Base-by-base conservation (phyloP, 192 early-diverging fungal species). In the Pecoramyces ruminantium region DNA sequence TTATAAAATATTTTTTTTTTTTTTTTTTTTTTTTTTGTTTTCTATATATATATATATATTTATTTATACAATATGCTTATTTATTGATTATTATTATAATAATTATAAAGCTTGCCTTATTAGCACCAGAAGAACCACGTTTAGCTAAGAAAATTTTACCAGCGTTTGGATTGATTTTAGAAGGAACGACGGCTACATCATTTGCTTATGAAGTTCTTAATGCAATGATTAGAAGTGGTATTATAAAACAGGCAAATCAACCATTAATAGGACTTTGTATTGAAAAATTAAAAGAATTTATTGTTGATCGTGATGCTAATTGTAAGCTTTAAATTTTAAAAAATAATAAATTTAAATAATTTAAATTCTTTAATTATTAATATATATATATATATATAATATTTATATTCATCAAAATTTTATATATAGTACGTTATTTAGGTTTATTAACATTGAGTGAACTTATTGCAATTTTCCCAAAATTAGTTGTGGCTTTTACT, bases 121-220 rank as follows among this genome's bases (percentile, higher is more conserved):
- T 99, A 81, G 93, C 95, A 29, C 95, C 96, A 16, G 88, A 94
- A 4, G 98, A 99, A 85, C 98, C 98, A 28, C 90, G 98, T 29
- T 85, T 99, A 81, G 92, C 92, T 34, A 95, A 95, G 78, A 98
- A 98, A 83, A 87, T 99, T 4, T 85, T 95, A 29, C 90, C 88
- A 18, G 94, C 96, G 11, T 88, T 99, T 30, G 92, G 94, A 4
- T 90, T 92, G 38, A 86, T 97, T 30, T 93, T 99, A 29, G 90
- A 93, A 84, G 93, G 88, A 16, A 99, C 98, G 0, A 86, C 88
- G 5, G 98, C 98, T 51, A 97, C 97, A 94, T 97, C 96, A 21
- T 88, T 99, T 13, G 86, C 97, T n/a, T 99, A 98, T 87, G 98
- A 99, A 87, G 97, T 95, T 85, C 94, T 99, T 29, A 90, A 97